Evolutionary conservation across 176 grass and related monocot species (phyloP).

Genomic region (Leersia perrieri): DNA sequence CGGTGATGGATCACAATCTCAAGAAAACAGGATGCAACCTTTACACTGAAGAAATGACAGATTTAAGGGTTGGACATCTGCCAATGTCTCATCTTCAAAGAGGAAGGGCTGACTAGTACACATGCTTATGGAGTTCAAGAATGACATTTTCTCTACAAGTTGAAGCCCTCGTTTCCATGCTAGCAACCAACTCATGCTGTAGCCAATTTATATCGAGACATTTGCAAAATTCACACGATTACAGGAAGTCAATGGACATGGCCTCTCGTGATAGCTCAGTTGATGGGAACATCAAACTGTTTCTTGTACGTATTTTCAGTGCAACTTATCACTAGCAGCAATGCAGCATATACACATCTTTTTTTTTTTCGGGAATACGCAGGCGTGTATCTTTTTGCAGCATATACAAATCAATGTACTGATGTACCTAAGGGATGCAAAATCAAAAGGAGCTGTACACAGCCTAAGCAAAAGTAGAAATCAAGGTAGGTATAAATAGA

Average conservation of each 20-base stretch:
- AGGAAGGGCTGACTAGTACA: neutral
- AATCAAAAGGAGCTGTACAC: neutral
- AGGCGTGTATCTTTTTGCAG: no score
- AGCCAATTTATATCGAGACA: neutral
- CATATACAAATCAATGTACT: neutral
- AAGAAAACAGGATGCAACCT: neutral
- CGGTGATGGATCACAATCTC: slow-evolving; percentile 14
- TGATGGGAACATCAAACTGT: neutral
- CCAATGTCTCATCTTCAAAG: neutral
- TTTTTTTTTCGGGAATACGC: no score
- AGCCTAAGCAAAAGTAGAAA: neutral
- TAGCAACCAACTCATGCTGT: neutral
- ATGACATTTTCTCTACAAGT: neutral
- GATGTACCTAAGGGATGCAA: neutral
- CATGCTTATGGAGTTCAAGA: neutral
- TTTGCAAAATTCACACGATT: neutral
- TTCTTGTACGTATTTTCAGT: neutral
- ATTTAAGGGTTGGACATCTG: neutral
- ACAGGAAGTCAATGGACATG: neutral
- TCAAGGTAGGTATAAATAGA: neutral
- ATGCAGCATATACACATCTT: no score
- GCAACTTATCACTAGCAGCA: neutral
- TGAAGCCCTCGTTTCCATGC: neutral
- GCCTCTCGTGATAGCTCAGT: neutral
- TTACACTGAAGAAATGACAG: slow-evolving; percentile 8